A percentile compares a stretch with the other conserved stretches of the same genome.
Evolutionary conservation across 2,329 filamentous ascomycete species (phyloP).

Genomic region (Exophiala sideris): DNA sequence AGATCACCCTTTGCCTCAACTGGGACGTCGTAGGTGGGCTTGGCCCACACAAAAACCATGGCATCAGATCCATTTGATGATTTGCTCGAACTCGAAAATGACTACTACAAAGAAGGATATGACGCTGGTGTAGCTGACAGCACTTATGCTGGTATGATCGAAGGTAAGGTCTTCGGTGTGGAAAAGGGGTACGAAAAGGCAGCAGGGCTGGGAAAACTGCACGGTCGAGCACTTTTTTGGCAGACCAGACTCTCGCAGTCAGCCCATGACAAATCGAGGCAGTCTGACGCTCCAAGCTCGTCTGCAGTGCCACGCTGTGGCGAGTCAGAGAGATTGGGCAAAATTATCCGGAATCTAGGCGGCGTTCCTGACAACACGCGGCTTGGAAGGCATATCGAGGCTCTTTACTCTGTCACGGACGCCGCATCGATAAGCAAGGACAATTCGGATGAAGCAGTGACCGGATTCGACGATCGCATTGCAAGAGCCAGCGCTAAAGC

Average conservation of each 20-base stretch:
- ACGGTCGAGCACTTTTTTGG: slow-evolving; percentile 81
- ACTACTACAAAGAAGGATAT: slow-evolving; percentile 82
- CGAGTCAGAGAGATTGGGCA: neutral
- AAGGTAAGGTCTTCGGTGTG: slow-evolving; percentile 86
- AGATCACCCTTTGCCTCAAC: too few species aligned
- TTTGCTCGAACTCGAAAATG: slow-evolving; percentile 59
- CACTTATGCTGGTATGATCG: slow-evolving; percentile 70
- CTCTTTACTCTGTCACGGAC: slow-evolving; percentile 74
- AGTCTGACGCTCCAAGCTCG: neutral
- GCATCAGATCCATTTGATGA: slow-evolving; percentile 53
- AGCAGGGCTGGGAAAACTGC: slow-evolving; percentile 70
- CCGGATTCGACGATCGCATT: slow-evolving; percentile 84
- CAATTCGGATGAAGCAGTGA: slow-evolving; percentile 85
- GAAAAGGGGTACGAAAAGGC: slow-evolving; percentile 95
- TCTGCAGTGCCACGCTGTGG: neutral
- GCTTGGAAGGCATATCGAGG: slow-evolving; percentile 71
- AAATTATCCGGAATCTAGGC: slow-evolving; percentile 8
- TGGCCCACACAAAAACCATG: slow-evolving; percentile 28
- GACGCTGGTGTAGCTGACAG: slow-evolving; percentile 72
- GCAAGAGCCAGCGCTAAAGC: slow-evolving; percentile 79
- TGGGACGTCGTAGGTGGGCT: too few species aligned
- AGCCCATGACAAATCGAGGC: slow-evolving; percentile 6
- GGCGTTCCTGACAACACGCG: slow-evolving; percentile 56
- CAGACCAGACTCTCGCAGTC: slow-evolving; percentile 58
- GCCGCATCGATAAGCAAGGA: slow-evolving; percentile 71